phyloP scores from a whole-genome alignment of 129 eudicot genomes.

The Daucus carota region DNA sequence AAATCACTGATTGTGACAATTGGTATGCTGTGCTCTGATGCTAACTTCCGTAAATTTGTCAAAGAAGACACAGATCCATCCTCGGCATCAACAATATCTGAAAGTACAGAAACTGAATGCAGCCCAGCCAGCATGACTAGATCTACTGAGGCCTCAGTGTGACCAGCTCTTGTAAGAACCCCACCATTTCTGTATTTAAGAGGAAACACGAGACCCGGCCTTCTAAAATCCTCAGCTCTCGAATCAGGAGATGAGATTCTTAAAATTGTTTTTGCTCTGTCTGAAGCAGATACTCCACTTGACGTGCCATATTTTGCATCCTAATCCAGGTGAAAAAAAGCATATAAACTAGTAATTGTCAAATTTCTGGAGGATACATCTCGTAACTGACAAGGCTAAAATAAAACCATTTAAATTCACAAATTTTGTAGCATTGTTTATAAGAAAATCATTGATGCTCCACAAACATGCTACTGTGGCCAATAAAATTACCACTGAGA shows the following conservation, averaged over 20 bases:
- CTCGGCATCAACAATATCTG: conserved; percentile 55
- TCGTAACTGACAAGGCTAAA: not conserved
- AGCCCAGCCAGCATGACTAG: conserved; percentile 69
- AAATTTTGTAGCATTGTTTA: not conserved
- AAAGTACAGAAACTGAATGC: conserved; percentile 56
- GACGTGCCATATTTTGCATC: conserved; percentile 64
- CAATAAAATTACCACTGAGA: conserved; percentile 65
- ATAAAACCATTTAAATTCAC: not conserved
- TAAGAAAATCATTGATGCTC: not conserved
- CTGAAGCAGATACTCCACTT: conserved; percentile 83
- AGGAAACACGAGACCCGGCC: conserved; percentile 91
- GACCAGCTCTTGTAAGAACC: conserved; percentile 72
- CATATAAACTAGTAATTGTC: not conserved
- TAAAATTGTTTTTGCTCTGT: conserved; percentile 70
- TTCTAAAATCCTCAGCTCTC: conserved; percentile 51
- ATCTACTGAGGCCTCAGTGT: conserved; percentile 91
- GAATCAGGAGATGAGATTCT: conserved; percentile 61
- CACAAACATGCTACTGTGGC: not conserved
- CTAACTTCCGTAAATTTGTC: conserved; percentile 41
- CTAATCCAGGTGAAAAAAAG: conserved; percentile 26
- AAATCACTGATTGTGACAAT: conserved; percentile 73
- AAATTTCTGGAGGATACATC: not conserved
- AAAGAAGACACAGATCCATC: conserved; percentile 69
- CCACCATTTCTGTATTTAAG: conserved; percentile 76
- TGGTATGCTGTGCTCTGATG: conserved; percentile 56